Percentiles rank a stretch among this genome's conserved stretches.
Evolutionary conservation across 1,139 yeast species (phyloP).

Genomic region (Taiozyma sp.): DNA sequence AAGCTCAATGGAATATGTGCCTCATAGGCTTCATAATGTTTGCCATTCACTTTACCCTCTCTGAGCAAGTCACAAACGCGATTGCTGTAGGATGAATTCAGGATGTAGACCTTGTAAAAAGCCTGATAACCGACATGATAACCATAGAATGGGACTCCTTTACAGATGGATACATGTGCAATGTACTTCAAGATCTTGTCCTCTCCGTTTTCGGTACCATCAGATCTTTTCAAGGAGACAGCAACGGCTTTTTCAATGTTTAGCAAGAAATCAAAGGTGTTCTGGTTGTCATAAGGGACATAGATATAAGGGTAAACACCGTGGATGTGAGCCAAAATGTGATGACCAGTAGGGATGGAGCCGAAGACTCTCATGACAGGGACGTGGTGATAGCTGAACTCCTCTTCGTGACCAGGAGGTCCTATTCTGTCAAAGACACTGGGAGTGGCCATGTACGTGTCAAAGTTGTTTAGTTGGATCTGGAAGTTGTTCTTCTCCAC

Average conservation of each 20-base stretch:
- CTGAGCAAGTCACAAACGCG: constrained; percentile 59
- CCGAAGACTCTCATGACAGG: constrained; percentile 84
- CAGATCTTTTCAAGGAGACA: constrained; percentile 14
- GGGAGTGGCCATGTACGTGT: constrained; percentile 55
- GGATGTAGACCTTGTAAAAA: constrained; percentile 63
- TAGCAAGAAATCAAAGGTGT: constrained; percentile 17
- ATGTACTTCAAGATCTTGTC: constrained; percentile 40
- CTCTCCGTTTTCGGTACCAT: constrained; percentile 5
- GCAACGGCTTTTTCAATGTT: constrained; percentile 14
- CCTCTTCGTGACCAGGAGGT: constrained; percentile 18
- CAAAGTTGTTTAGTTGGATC: constrained; percentile 55
- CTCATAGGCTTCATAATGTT: constrained; percentile 53
- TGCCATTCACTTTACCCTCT: constrained; percentile 39
- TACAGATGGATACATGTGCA: constrained; percentile 65
- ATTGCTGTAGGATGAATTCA: constrained; percentile 57
- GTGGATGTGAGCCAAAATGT: constrained; percentile 68
- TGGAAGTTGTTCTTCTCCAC: constrained; percentile 7
- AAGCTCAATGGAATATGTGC: constrained; percentile 73
- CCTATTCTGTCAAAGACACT: constrained; percentile 35
- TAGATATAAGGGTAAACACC: constrained; percentile 81
- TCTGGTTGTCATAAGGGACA: constrained; percentile 46
- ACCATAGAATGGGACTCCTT: constrained; percentile 83
- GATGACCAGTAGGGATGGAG: constrained; percentile 48
- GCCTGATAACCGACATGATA: constrained; percentile 60
- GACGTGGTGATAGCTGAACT: constrained; percentile 37